Evolutionary conservation across 1,139 yeast species (phyloP), one percentile per base, ranked within the genome.

Genomic region (Candida sp.): DNA sequence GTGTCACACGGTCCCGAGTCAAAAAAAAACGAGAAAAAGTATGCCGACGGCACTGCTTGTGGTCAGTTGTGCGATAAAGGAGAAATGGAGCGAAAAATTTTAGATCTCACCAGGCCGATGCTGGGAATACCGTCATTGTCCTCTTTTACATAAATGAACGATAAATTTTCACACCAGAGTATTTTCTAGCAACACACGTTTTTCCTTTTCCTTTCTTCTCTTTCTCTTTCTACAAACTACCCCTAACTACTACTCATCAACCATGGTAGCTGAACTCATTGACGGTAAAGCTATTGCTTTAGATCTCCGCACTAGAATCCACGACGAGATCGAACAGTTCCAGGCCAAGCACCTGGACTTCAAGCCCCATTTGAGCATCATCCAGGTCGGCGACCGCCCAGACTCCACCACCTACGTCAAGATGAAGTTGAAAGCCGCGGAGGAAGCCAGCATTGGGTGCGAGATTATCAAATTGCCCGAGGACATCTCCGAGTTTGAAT

Each of bases 371-470:
- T 77, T 94, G 67, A 80, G 90, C 49, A 93, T 94, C 60, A 80
- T 94, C 59, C 99, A 94, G 73, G 96, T 94, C 28, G 98, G 98
- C 46, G 79, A 76, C 46, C 81, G 98, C 64, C 93, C 90, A 38
- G 99, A 94, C 68, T 91, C 98, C 9, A 80, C 90, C 47, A 90
- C 97, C n/a, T 94, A 94, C 71, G 98, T 94, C 51, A 85, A 87
- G 60, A 93, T 94, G 97, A 94, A 94, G 76, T 77, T 90, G 60
- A 90, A 87, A 75, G 98, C 98, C 28, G 97, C 98, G 32, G 75
- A 80, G 58, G 96, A 90, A 65, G 94, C 97, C 37, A 84, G 86
- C 53, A 88, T 94, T 58, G 77, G 76, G 32, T 92, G 96, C 67
- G 78, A 83, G 48, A 78, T 90, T 55, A 75, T 88, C 62, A 84